Percentiles rank a stretch among this genome's conserved stretches.
Conservation (phyloP, 306 rosid species). For the Albizia julibrissin region DNA sequence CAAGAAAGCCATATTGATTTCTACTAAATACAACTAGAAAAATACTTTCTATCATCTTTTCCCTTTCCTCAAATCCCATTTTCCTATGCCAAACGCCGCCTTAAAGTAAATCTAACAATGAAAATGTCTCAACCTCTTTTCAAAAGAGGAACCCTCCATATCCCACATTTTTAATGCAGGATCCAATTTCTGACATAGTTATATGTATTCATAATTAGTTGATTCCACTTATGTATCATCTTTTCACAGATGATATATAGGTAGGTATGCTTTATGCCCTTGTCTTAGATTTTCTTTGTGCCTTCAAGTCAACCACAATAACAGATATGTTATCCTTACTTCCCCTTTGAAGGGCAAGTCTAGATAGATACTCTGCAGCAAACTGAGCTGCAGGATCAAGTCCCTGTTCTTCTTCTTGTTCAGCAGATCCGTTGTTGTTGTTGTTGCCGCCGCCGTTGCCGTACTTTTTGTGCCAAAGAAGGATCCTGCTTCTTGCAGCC, state of each 20-base stretch:
- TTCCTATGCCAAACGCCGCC: not conserved
- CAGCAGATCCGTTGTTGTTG: constrained; percentile 21
- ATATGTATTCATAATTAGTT: not conserved
- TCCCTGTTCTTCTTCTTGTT: constrained; percentile 36
- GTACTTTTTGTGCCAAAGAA: constrained; percentile 74
- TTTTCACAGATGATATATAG: not conserved
- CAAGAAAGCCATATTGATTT: not conserved
- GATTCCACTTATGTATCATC: not conserved
- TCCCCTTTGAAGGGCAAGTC: constrained; percentile 75
- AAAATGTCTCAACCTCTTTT: not conserved
- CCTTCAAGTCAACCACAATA: constrained; percentile 75
- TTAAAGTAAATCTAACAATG: not conserved
- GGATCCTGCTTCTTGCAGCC: constrained; percentile 70
- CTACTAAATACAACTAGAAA: not conserved
- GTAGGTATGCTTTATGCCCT: constrained; percentile 35
- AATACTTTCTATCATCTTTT: not conserved
- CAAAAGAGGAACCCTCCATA: not conserved
- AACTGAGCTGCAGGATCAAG: constrained; percentile 77
- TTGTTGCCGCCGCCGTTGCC: constrained; percentile 49
- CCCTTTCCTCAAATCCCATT: not conserved
- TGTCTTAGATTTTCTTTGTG: constrained; percentile 68
- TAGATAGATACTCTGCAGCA: constrained; percentile 77
- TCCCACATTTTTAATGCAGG: not conserved
- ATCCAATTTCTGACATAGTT: not conserved
- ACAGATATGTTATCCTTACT: constrained; percentile 82